Evolutionary conservation across 2,329 filamentous ascomycete species (phyloP).

Genomic region (Fusarium ambrosium): DNA sequence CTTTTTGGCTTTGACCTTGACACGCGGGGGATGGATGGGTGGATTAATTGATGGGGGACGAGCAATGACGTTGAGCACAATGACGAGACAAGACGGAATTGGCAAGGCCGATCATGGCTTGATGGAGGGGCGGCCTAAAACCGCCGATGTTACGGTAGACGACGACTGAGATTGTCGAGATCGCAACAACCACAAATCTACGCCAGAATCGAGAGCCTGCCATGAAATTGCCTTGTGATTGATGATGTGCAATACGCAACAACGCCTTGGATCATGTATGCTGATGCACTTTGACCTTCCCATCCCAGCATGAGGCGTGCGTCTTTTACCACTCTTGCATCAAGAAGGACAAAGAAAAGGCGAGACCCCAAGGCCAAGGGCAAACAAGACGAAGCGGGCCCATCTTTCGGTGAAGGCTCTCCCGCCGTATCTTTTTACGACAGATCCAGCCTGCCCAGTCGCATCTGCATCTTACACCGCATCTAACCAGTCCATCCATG

Average conservation of each 20-base stretch:
- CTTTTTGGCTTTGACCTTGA: constrained; percentile 8
- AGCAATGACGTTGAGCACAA: constrained; percentile 34
- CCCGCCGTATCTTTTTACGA: constrained; percentile 25
- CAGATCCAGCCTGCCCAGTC: constrained; percentile 34
- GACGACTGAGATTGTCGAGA: neutral
- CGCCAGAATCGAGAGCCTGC: constrained; percentile 2
- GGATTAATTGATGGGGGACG: constrained; percentile 6
- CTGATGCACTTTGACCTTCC: neutral
- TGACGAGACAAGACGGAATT: constrained; percentile 24
- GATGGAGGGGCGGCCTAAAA: constrained; percentile 24
- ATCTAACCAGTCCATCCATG: constrained; percentile 8
- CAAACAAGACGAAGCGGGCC: constrained; percentile 1
- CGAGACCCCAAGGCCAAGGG: neutral
- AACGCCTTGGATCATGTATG: neutral
- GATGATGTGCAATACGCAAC: neutral
- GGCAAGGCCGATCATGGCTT: constrained; percentile 9
- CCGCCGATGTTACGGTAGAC: constrained; percentile 24
- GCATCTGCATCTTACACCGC: constrained; percentile 31
- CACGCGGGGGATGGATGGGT: constrained; percentile 5
- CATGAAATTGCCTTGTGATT: neutral
- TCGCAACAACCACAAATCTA: neutral
- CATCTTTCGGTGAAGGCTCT: constrained; percentile 29
- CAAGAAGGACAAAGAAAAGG: neutral
- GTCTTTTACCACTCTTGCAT: constrained; percentile 3
- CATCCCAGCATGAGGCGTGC: neutral